Percentiles rank a stretch among this genome's conserved stretches.
phyloP scores from a whole-genome alignment of 352 stramenopile species.

The Discostella stelligera region DNA sequence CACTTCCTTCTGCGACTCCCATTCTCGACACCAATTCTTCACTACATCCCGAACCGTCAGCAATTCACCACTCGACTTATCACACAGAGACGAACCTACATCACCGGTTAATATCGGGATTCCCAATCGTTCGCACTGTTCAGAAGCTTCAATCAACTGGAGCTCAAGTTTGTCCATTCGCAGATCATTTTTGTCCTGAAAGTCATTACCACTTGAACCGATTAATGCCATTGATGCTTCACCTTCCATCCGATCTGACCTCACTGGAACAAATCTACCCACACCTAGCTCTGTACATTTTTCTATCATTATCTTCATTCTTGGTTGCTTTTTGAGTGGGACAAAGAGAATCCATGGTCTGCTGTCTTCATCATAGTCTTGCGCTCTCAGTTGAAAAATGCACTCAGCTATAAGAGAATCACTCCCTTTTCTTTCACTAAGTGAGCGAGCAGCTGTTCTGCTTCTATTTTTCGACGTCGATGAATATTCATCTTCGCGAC shows the following conservation, averaged over 20 bases:
- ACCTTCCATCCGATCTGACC: slow-evolving; percentile 49
- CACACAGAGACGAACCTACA: background rate
- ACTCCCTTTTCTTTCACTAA: background rate
- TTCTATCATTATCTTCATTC: slow-evolving; percentile 70
- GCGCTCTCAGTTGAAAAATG: slow-evolving; percentile 37
- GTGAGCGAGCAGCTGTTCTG: slow-evolving; percentile 10
- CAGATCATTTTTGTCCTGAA: slow-evolving; percentile 5
- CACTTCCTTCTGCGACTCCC: slow-evolving; percentile 1
- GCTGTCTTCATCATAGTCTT: slow-evolving; percentile 15
- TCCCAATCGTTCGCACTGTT: slow-evolving; percentile 77
- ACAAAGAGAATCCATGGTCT: slow-evolving; percentile 51
- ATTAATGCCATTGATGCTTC: slow-evolving; percentile 5
- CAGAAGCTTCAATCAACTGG: slow-evolving; percentile 68
- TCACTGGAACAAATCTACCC: slow-evolving; percentile 45
- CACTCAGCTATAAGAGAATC: slow-evolving; percentile 51
- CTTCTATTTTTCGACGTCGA: slow-evolving; percentile 12
- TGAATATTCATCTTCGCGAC: slow-evolving; percentile 9
- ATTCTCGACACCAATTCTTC: slow-evolving; percentile 30
- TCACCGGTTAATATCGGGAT: slow-evolving; percentile 46
- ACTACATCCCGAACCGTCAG: slow-evolving; percentile 37
- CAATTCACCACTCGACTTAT: slow-evolving; percentile 8
- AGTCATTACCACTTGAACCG: background rate
- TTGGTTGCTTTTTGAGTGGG: slow-evolving; percentile 64
- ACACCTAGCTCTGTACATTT: slow-evolving; percentile 75
- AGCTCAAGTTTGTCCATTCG: slow-evolving; percentile 56